These are phyloP conservation scores for Metschnikowia borealis DNA, from an alignment of 805 yeast genomes.

Conservation along the genomic window DNA sequence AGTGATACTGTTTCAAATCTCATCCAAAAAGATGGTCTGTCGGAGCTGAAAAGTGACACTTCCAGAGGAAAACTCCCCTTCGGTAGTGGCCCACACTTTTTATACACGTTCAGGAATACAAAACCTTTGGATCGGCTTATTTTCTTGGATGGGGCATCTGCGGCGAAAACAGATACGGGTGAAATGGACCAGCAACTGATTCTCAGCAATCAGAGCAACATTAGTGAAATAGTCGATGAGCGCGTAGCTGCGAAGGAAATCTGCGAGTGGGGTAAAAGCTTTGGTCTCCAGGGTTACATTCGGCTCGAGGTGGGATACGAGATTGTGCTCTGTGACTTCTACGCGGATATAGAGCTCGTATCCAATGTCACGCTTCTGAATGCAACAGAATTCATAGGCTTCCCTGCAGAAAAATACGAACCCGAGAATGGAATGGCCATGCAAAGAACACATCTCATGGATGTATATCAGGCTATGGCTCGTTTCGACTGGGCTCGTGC, in stretches of 20 bases:
- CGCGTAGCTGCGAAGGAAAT: conserved; percentile 44
- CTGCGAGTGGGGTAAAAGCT: conserved; percentile 52
- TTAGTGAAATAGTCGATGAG: conserved; percentile 33
- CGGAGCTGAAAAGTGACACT: not conserved
- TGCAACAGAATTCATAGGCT: conserved; percentile 33
- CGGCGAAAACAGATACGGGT: conserved; percentile 54
- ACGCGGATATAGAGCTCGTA: conserved; percentile 44
- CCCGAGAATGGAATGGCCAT: conserved; percentile 5
- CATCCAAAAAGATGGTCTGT: not conserved
- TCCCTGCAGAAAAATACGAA: conserved; percentile 25
- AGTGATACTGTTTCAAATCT: not conserved
- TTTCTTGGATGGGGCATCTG: conserved; percentile 64
- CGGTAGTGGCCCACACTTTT: conserved; percentile 8
- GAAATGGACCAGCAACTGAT: conserved; percentile 52
- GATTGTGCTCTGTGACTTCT: conserved; percentile 56
- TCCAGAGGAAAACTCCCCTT: not conserved
- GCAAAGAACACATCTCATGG: conserved; percentile 17
- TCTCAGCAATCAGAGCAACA: conserved; percentile 18
- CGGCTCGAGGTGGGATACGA: conserved; percentile 62
- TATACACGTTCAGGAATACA: conserved; percentile 46
- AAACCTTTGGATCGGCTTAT: conserved; percentile 48
- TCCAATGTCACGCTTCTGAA: conserved; percentile 40
- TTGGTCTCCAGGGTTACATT: conserved; percentile 56
- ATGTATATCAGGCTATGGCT: conserved; percentile 25
- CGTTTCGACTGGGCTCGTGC: conserved; percentile 45